Evolutionary conservation across 495 filamentous ascomycete genomes (phyloP), one percentile per base, ranked within the genome.

Genomic region (Aspergillus mulundensis): DNA sequence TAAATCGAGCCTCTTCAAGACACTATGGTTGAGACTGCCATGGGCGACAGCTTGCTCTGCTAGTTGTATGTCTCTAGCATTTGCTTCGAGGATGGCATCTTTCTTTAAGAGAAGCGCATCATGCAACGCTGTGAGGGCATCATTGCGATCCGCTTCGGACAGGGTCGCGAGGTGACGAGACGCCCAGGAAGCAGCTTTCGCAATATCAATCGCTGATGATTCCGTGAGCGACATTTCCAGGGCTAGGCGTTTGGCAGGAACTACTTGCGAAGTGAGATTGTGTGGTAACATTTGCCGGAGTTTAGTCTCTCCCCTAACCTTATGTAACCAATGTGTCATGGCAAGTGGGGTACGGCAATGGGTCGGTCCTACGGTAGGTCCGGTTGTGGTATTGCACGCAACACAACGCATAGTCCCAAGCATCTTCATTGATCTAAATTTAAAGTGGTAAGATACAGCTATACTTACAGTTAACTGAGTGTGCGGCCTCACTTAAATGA

Each of bases 1-100:
- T 11, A 98, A 74, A 62, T 97, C 93, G 50, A 99, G 77, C 59
- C 94, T 78, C 63, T 96, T 94, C n/a, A 97, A 79, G 16, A 99
- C 78, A 67, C 90, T 95, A 61, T 87, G 81, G 62, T 85, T 95
- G 20, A 97, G 70, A 50, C 84, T 74, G 39, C 93, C 93, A 58
- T 81, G 79, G 20, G 82, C 81, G 11, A 86, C 89, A 41, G 88
- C 88, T 58, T 81, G 77, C 32, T 77, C 81, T 20, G 95, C 95
- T 8, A 80, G 70, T 58, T 83, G 81, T 32, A 97, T 76, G 68
- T 98, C 94, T 58, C 77, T 80, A 24, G 83, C 82, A 73, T 98
- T 98, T 44, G 95, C 95, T 28, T 83, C 82, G 24, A 97, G 80
- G 45, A 98, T 96, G 19, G 81, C 75, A 56, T 87, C 77, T 63